A percentile compares a stretch with the other conserved stretches of the same genome.
Conservation (phyloP, 371 early-diverging fungal genomes). For the Lichtheimia hyalospora region DNA sequence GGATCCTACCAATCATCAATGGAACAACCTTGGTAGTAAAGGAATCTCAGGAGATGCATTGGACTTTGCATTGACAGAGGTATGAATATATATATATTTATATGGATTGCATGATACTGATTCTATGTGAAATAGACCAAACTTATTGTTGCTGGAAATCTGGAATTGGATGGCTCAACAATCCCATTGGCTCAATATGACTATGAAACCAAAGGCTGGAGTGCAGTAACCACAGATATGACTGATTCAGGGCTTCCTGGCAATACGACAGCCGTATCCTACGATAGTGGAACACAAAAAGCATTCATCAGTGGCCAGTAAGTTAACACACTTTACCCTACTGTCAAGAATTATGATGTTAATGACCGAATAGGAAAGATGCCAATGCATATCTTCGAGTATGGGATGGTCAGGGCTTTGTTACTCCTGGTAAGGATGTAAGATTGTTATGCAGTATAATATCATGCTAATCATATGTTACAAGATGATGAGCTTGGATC, state of each 20-base stretch:
- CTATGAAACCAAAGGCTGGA: slow-evolving; percentile 44
- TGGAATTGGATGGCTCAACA: slow-evolving; percentile 37
- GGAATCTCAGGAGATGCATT: slow-evolving; percentile 41
- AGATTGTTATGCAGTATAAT: neutral
- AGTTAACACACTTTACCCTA: neutral
- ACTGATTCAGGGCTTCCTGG: slow-evolving; percentile 35
- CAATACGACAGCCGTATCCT: slow-evolving; percentile 31
- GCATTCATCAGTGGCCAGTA: slow-evolving; percentile 44
- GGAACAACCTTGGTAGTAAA: slow-evolving; percentile 41
- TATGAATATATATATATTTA: slow-evolving; percentile 11
- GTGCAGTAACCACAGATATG: slow-evolving; percentile 31
- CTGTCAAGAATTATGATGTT: too few relatives aligned
- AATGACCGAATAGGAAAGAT: neutral
- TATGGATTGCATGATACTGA: too few relatives aligned
- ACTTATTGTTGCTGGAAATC: slow-evolving; percentile 51
- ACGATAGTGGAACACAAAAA: slow-evolving; percentile 31
- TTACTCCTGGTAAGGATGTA: slow-evolving; percentile 10
- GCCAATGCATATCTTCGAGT: slow-evolving; percentile 28
- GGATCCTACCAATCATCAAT: slow-evolving; percentile 29
- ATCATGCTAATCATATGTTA: neutral
- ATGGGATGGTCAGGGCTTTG: slow-evolving; percentile 44
- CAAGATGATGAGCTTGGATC: slow-evolving; percentile 25
- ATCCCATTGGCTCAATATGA: slow-evolving; percentile 51
- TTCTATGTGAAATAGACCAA: slow-evolving; percentile 21
- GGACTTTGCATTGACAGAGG: slow-evolving; percentile 53